Conservation (phyloP, 2,329 filamentous ascomycete species). For the Scytalidium sp. region DNA sequence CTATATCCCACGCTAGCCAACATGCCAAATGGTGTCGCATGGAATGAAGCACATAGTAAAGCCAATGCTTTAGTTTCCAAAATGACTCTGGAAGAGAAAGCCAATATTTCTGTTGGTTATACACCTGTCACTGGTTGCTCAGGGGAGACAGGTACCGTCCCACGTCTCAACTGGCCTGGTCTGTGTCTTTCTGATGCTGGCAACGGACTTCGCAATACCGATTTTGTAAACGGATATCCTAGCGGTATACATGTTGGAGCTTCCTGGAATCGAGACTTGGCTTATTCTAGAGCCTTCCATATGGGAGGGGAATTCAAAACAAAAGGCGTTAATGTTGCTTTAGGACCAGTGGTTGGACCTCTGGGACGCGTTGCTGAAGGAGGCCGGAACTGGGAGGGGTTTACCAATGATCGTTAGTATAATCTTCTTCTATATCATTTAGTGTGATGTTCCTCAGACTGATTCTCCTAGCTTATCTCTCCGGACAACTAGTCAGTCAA, state of each 20-base stretch:
- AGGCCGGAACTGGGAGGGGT: constrained; percentile 65
- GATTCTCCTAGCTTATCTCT: constrained; percentile 50
- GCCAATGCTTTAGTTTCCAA: constrained; percentile 64
- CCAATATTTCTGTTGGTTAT: constrained; percentile 53
- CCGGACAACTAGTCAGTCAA: constrained; percentile 37
- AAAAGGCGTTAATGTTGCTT: constrained; percentile 71
- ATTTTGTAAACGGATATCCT: constrained; percentile 38
- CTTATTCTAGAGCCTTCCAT: constrained; percentile 63
- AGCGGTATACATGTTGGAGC: constrained; percentile 19
- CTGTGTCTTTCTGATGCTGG: constrained; percentile 70
- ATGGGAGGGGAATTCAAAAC: constrained; percentile 70
- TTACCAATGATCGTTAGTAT: constrained; percentile 50
- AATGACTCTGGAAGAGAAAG: constrained; percentile 23
- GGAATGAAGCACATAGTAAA: constrained; percentile 67
- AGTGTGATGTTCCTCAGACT: background rate
- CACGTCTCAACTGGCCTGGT: constrained; percentile 52
- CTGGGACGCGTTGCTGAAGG: constrained; percentile 57
- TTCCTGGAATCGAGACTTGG: constrained; percentile 61
- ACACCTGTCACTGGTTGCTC: constrained; percentile 18
- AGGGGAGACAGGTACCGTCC: constrained; percentile 43
- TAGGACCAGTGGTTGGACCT: constrained; percentile 67
- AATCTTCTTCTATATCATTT: background rate
- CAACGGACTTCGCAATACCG: constrained; percentile 61
- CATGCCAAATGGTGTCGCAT: constrained; percentile 33
- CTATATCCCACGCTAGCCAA: constrained; percentile 20